Evolutionary conservation across 495 filamentous ascomycete species (phyloP), one percentile per base, ranked within the genome.

Genomic region (Talaromyces ruber): DNA sequence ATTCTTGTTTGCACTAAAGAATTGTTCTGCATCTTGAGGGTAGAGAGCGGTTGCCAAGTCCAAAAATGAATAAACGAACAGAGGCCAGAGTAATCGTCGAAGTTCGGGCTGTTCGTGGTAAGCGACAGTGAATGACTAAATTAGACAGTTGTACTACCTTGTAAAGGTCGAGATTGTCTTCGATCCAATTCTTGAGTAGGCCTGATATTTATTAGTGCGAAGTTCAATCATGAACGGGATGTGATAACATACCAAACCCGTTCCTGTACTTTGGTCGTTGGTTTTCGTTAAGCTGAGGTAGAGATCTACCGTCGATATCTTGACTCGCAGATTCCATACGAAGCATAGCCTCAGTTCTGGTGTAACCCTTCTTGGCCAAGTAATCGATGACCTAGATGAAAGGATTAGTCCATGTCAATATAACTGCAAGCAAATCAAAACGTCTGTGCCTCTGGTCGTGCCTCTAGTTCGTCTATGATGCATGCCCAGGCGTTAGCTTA

Each of bases 301-400:
- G 79, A 7, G 89, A 88, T 50, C 83, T 79, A 30, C 90, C 91
- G 65, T 93, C 88, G 45, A 86, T 84, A 62, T 92, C 90, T 52
- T 89, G 80, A 64, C 88, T 83, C 2, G 84, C 84, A n/a, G 92
- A 95, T 68, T 98, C 94, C 72, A 90, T 86, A 14, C 95, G 86
- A 51, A 98, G 88, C 78, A 92, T 92, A 14, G 93, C 90, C 69
- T 98, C 94, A 1, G 94, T 98, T 24, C 88, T 86, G 53, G 82
- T 90, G 71, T 97, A 98, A 1, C 94, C 94, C 68, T 97, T 97
- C 74, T 98, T 98, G 55, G 88, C 84, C 12, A 98, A 78, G 71
- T 98, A 98, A 66, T 98, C 94, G 22, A 97, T 94, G 32, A 98
- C 92, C 92, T 95, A 65, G 26, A 39, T 18, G 29, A 50, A 18